These are phyloP conservation scores for Acorus calamus DNA, from an alignment of 106 monocot genomes.

Conservation along the genomic window DNA sequence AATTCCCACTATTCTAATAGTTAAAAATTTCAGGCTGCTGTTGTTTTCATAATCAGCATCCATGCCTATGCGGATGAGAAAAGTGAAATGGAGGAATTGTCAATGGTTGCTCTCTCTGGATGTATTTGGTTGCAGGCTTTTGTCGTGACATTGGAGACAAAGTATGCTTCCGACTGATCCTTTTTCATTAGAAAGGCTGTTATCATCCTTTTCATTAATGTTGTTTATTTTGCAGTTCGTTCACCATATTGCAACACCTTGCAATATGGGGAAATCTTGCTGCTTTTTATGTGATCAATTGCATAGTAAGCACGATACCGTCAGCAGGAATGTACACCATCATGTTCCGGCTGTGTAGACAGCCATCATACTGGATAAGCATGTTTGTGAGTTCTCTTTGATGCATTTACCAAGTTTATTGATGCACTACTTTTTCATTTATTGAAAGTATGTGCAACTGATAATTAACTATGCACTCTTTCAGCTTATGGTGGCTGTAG, in stretches of 20 bases:
- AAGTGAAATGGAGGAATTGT: constrained; percentile 93
- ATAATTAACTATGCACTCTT: neutral
- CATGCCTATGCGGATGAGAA: constrained; percentile 78
- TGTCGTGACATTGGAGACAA: constrained; percentile 81
- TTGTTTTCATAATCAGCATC: constrained; percentile 64
- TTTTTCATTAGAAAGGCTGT: neutral
- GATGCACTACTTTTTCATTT: neutral
- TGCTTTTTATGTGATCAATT: constrained; percentile 77
- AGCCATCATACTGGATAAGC: constrained; percentile 87
- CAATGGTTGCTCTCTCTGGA: constrained; percentile 96
- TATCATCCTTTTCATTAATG: neutral
- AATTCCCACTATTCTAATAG: too few relatives aligned
- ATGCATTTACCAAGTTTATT: neutral
- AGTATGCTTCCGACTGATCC: constrained; percentile 28
- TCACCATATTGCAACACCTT: constrained; percentile 74
- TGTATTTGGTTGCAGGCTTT: constrained; percentile 96
- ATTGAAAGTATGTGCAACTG: neutral
- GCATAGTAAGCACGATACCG: constrained; percentile 55
- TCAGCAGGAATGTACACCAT: constrained; percentile 78
- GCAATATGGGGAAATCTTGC: constrained; percentile 91
- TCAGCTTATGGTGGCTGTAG: constrained; percentile 69
- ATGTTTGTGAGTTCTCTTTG: constrained; percentile 49
- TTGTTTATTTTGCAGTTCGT: constrained; percentile 44
- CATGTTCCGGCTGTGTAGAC: constrained; percentile 78
- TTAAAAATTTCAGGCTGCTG: constrained; percentile 43